These are phyloP conservation scores for Albugo laibachii DNA, from an alignment of 352 stramenopile species.

Conservation along the genomic window DNA sequence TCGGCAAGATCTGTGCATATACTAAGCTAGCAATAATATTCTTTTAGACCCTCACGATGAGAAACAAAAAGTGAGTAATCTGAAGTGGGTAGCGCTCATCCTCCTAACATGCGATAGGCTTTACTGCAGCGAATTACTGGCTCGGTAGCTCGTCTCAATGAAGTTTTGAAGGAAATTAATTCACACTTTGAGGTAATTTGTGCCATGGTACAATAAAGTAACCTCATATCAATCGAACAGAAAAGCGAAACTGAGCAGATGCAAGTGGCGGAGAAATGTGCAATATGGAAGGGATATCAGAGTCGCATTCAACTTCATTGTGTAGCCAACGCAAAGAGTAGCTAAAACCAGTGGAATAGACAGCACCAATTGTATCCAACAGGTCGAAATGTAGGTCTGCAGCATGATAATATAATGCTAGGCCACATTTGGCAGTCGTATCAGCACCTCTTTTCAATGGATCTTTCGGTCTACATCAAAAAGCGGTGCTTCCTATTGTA, in stretches of 20 bases:
- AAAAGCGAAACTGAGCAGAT: conserved; percentile 61
- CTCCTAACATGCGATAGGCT: conserved; percentile 9
- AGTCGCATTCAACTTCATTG: conserved; percentile 51
- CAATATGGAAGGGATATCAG: conserved; percentile 73
- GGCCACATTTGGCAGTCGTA: no score
- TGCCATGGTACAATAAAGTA: background rate
- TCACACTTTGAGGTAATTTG: conserved; percentile 44
- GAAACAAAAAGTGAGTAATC: conserved; percentile 45
- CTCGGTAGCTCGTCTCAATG: conserved; percentile 53
- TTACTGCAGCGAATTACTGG: conserved; percentile 58
- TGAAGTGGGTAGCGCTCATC: background rate
- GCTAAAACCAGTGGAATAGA: no score
- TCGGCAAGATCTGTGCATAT: no score
- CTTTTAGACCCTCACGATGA: conserved; percentile 56
- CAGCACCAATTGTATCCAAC: no score
- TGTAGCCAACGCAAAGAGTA: background rate
- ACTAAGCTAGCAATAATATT: no score
- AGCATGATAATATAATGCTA: no score
- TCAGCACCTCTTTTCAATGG: no score
- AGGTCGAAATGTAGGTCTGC: no score
- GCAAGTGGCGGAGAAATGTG: conserved; percentile 45
- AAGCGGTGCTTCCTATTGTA: no score
- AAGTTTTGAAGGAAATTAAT: conserved; percentile 75
- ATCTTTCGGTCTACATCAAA: no score
- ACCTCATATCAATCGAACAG: conserved; percentile 10